These are phyloP conservation scores for Chrysosporium keratinophilum DNA, from an alignment of 2,329 filamentous ascomycete genomes.

Conservation along the genomic window DNA sequence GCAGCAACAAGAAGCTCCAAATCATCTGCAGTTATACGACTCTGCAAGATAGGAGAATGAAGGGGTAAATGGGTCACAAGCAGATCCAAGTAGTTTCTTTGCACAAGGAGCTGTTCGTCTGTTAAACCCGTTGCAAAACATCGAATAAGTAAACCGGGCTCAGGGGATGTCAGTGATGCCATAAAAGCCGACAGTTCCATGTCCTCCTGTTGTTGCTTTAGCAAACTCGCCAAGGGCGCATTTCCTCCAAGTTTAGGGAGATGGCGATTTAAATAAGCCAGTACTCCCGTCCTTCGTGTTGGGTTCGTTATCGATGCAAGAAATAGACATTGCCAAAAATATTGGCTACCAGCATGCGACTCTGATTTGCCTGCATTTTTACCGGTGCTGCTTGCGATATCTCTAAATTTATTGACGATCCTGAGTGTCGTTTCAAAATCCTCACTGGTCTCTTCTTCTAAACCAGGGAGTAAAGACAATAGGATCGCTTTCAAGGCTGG, in stretches of 20 bases:
- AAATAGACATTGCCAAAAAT: conserved; percentile 98
- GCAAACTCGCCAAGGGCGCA: conserved; percentile 25
- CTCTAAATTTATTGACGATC: conserved; percentile 67
- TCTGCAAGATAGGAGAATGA: conserved; percentile 69
- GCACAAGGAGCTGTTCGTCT: conserved; percentile 82
- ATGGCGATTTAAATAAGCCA: conserved; percentile 72
- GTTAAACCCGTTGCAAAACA: conserved; percentile 83
- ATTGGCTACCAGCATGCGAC: conserved; percentile 55
- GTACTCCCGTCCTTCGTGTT: conserved; percentile 69
- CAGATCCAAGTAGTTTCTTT: conserved; percentile 86
- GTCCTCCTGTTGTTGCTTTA: conserved; percentile 17
- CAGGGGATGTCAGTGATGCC: conserved; percentile 53
- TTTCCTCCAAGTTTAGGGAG: conserved; percentile 58
- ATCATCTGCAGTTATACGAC: conserved; percentile 60
- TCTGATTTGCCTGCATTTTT: conserved; percentile 34
- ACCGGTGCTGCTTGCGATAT: conserved; percentile 36
- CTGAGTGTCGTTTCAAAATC: conserved; percentile 84
- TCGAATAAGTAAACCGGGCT: conserved; percentile 79
- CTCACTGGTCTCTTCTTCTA: conserved; percentile 94
- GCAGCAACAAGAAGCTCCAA: conserved; percentile 71
- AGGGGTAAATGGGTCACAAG: conserved; percentile 83
- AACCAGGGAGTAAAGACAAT: conserved; percentile 73
- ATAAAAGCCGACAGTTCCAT: conserved; percentile 29
- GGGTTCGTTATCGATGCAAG: conserved; percentile 83
- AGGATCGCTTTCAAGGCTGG: conserved; percentile 86